Evolutionary conservation across 2,329 filamentous ascomycete genomes (phyloP).

Genomic region (Talaromyces sp.): DNA sequence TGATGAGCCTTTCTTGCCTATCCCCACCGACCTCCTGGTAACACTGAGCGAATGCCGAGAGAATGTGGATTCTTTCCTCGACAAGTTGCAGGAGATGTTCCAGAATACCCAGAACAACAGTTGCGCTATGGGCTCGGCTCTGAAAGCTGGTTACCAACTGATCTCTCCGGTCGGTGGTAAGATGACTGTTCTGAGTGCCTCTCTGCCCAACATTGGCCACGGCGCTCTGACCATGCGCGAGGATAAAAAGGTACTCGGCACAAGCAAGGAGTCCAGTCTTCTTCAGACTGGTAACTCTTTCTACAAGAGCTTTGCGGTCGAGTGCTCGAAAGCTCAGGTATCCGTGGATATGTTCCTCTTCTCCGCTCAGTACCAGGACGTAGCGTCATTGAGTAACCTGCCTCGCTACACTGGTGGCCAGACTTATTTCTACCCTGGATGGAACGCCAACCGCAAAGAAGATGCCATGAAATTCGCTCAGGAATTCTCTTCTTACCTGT

Average conservation of each 20-base stretch:
- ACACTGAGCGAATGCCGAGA: conserved; percentile 84
- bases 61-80: conserved; percentile 88
- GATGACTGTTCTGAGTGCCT: conserved; percentile 86
- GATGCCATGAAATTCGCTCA: conserved; percentile 97
- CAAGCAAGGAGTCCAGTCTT: conserved; percentile 83
- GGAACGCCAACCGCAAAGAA: conserved; percentile 91
- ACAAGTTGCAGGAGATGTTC: conserved; percentile 94
- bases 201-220: conserved; percentile 83
- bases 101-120: conserved; percentile 85
- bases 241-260: conserved; percentile 93
- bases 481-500: conserved; percentile 97
- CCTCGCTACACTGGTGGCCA: conserved; percentile 66
- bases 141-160: conserved; percentile 91
- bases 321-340: conserved; percentile 98
- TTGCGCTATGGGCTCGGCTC: conserved; percentile 92
- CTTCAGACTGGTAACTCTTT: conserved; percentile 93
- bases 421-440: conserved; percentile 76
- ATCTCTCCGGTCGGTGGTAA: conserved; percentile 94
- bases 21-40: conserved; percentile 87
- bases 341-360: conserved; percentile 99
- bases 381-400: conserved; percentile 92
- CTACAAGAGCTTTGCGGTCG: conserved; percentile 98
- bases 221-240: conserved; percentile 92
- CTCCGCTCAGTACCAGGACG: conserved; percentile 94
- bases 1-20: conserved; percentile 94